Percentiles rank a stretch among this genome's conserved stretches.
These are phyloP conservation scores for Herpetospermum pedunculosum DNA, from an alignment of 306 rosid genomes.

Conservation along the genomic window DNA sequence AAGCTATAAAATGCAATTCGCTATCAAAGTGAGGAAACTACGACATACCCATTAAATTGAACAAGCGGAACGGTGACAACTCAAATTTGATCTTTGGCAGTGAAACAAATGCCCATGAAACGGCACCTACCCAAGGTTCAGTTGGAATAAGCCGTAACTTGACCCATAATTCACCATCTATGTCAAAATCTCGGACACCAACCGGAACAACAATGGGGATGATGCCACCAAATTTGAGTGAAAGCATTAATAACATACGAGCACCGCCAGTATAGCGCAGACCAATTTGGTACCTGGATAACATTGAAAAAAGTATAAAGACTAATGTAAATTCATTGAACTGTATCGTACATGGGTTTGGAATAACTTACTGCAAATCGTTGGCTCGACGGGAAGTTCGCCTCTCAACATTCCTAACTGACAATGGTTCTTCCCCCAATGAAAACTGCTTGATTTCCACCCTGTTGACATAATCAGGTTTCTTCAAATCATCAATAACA, in stretches of 20 bases:
- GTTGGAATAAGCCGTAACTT: slow-evolving; percentile 78
- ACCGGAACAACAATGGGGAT: slow-evolving; percentile 84
- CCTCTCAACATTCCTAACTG: slow-evolving; percentile 93
- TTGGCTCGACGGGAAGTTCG: slow-evolving; percentile 87
- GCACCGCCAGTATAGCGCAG: slow-evolving; percentile 96
- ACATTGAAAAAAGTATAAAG: not conserved
- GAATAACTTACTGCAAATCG: slow-evolving; percentile 73
- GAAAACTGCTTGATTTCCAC: slow-evolving; percentile 93
- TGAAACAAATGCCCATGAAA: slow-evolving; percentile 92
- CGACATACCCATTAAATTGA: slow-evolving; percentile 88
- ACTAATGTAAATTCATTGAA: not conserved
- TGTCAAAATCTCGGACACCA: slow-evolving; percentile 91
- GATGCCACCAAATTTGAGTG: slow-evolving; percentile 85
- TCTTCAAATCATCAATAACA: slow-evolving; percentile 76
- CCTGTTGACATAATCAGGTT: slow-evolving; percentile 91
- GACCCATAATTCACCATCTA: slow-evolving; percentile 99
- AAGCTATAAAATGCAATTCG: not conserved
- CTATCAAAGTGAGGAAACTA: not conserved
- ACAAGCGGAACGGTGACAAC: slow-evolving; percentile 85
- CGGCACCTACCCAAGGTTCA: slow-evolving; percentile 97
- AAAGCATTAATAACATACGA: slow-evolving; percentile 82
- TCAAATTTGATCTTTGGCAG: slow-evolving; percentile 98
- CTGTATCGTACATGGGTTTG: not conserved
- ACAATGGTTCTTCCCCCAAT: slow-evolving; percentile 81
- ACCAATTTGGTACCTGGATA: slow-evolving; percentile 91